Conservation (phyloP, 176 grass and related monocot species). For the Aegilops tauschii region DNA sequence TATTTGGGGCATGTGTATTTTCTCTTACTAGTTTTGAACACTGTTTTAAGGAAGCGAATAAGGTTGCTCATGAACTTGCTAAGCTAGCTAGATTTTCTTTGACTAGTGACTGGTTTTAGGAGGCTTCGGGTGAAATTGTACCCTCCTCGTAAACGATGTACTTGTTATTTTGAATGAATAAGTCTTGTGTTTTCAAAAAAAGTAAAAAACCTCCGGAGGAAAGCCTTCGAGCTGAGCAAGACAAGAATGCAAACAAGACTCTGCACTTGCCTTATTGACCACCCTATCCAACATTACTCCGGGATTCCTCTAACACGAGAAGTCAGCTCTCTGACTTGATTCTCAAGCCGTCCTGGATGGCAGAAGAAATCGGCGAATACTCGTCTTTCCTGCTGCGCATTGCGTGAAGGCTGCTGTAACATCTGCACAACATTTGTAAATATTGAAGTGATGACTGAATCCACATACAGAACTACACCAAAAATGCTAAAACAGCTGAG, state of each 20-base stretch:
- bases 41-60: too few species aligned
- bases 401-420: conserved; percentile 56
- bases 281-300: conserved; percentile 19
- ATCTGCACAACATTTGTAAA: conserved; percentile 41
- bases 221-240: neutral
- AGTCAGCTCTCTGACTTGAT: conserved; percentile 57
- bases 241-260: neutral
- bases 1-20: too few species aligned
- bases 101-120: too few species aligned
- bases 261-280: neutral
- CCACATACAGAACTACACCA: neutral
- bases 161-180: neutral
- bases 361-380: conserved; percentile 76
- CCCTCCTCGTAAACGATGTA: neutral
- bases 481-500: neutral
- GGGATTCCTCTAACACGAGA: conserved; percentile 43
- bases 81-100: too few species aligned
- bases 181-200: neutral
- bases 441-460: conserved; percentile 10
- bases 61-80: too few species aligned
- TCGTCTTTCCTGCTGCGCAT: conserved; percentile 51
- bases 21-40: too few species aligned
- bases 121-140: too few species aligned
- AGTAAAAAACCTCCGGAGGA: neutral
- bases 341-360: conserved; percentile 56